Evolutionary conservation across 116 monocot species (phyloP).

Genomic region (Cymodocea nodosa): DNA sequence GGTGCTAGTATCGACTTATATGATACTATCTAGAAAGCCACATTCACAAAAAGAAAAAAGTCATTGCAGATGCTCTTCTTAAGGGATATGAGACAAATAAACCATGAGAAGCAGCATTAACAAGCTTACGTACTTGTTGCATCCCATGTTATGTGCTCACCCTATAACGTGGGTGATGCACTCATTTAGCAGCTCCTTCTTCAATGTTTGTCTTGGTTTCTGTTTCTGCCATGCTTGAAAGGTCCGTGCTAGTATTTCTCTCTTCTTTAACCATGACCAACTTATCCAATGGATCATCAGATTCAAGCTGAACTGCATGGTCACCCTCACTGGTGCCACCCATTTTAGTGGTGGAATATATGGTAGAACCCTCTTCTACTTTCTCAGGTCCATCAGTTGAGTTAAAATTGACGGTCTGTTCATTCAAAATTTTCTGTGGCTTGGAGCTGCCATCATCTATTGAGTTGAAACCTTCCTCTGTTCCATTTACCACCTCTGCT

Average conservation of each 20-base stretch:
- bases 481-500: neutral
- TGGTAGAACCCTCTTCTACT: constrained; percentile 4
- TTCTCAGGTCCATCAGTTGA: neutral
- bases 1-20: no score
- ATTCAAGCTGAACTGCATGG: neutral
- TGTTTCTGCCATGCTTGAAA: constrained; percentile 21
- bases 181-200: constrained; percentile 12
- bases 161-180: neutral
- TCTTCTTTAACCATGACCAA: constrained; percentile 9
- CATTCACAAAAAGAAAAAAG: neutral
- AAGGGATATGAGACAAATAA: neutral
- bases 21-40: neutral
- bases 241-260: constrained; percentile 16
- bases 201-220: constrained; percentile 3
- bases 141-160: no score
- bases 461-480: neutral
- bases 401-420: neutral
- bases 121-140: no score
- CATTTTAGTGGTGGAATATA: neutral
- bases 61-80: neutral
- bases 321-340: neutral
- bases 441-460: neutral
- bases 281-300: constrained; percentile 2
- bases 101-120: no score
- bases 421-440: constrained; percentile 1